These are phyloP conservation scores for Penicillium malachiteum DNA, from an alignment of 495 filamentous ascomycete genomes.

Conservation along the genomic window DNA sequence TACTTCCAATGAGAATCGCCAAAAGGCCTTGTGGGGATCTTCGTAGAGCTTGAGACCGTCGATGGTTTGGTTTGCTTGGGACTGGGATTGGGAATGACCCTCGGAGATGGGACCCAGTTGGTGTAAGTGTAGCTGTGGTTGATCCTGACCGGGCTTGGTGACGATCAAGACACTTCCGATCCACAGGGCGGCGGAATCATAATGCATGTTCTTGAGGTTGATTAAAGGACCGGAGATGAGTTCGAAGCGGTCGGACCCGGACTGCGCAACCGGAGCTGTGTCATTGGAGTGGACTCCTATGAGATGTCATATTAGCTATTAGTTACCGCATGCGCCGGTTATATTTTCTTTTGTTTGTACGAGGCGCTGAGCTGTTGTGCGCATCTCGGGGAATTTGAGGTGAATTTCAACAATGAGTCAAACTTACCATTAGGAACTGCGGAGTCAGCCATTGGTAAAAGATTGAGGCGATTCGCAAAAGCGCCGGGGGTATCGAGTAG, in stretches of 20 bases:
- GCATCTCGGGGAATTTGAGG: neutral
- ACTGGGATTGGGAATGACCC: constrained; percentile 9
- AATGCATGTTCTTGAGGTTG: constrained; percentile 82
- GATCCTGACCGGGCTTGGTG: constrained; percentile 59
- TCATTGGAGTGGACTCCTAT: constrained; percentile 21
- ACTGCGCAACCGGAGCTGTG: constrained; percentile 6
- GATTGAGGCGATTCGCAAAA: neutral
- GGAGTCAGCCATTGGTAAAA: constrained; percentile 11
- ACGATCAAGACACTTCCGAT: constrained; percentile 82
- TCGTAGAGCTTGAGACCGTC: constrained; percentile 73
- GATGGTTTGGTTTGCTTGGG: constrained; percentile 26
- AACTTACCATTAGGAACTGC: constrained; percentile 12
- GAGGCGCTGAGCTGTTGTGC: neutral
- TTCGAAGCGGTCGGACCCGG: constrained; percentile 20
- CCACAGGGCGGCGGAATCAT: constrained; percentile 58
- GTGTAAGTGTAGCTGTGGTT: constrained; percentile 51
- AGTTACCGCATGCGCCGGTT: neutral
- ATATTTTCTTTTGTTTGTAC: neutral
- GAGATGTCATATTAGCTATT: neutral
- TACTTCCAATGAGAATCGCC: constrained; percentile 68
- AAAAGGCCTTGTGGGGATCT: constrained; percentile 75
- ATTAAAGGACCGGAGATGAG: constrained; percentile 77
- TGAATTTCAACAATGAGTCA: neutral
- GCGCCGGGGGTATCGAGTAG: neutral
- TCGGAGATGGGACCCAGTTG: constrained; percentile 40